Percentiles rank a stretch among this genome's conserved stretches.
Conservation (phyloP, 441 rosid species). For the Syzygium syzygioides region DNA sequence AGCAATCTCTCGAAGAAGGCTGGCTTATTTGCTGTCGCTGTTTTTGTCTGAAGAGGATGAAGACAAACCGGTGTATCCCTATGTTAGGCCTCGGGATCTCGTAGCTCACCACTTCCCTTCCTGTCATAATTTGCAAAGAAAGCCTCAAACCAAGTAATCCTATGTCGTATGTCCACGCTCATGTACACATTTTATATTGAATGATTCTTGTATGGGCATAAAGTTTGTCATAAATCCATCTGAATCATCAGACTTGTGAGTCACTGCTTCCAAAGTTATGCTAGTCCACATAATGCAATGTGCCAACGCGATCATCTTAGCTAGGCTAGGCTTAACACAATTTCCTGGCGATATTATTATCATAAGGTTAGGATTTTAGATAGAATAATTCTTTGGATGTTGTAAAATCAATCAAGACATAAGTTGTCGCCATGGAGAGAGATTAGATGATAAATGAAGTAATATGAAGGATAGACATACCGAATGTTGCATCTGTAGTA, state of each 20-base stretch:
- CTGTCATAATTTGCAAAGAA: conserved; percentile 11
- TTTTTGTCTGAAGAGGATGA: conserved; percentile 59
- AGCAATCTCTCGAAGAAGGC: conserved; percentile 46
- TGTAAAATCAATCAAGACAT: neutral
- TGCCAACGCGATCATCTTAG: neutral
- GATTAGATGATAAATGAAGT: neutral
- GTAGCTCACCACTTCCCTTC: conserved; percentile 62
- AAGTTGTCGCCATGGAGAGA: no score
- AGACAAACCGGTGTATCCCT: conserved; percentile 75
- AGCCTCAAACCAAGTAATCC: neutral
- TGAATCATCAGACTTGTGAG: neutral
- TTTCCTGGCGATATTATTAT: neutral
- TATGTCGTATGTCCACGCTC: neutral
- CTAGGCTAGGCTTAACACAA: neutral
- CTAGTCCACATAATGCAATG: neutral
- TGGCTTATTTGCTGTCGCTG: conserved; percentile 31
- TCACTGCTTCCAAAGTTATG: neutral
- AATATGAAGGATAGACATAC: conserved; percentile 18
- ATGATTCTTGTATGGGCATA: neutral
- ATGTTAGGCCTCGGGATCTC: conserved; percentile 72
- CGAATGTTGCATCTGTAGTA: conserved; percentile 70
- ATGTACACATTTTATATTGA: neutral
- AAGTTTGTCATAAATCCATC: neutral
- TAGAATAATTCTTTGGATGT: neutral
- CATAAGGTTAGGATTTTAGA: neutral